Percentiles rank a stretch among this genome's conserved stretches.
Evolutionary conservation across 1,284 basidiomycete genomes (phyloP).

Genomic region (Naganishia sp.): DNA sequence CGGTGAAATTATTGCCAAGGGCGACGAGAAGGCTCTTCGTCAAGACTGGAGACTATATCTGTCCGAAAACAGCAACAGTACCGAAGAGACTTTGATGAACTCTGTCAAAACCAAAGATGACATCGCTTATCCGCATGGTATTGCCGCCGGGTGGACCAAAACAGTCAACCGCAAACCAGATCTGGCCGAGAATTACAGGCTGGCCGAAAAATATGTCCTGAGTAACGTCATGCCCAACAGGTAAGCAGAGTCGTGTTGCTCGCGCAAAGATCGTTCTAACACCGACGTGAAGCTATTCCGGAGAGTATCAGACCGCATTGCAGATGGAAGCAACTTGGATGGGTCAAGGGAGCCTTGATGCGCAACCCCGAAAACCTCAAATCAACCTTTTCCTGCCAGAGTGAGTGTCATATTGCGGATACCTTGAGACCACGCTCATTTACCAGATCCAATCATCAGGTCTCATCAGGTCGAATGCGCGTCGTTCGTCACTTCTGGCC

Average conservation of each 20-base stretch:
- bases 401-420: background rate
- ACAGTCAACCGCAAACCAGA: background rate
- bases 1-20: slow-evolving; percentile 14
- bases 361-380: background rate
- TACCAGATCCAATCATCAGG: background rate
- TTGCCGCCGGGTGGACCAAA: slow-evolving; percentile 11
- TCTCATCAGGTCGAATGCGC: slow-evolving; percentile 22
- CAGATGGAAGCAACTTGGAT: slow-evolving; percentile 25
- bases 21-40: background rate
- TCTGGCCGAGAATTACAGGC: background rate
- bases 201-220: slow-evolving; percentile 18
- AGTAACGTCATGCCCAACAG: slow-evolving; percentile 25
- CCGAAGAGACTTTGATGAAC: background rate
- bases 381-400: slow-evolving; percentile 19
- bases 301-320: slow-evolving; percentile 16
- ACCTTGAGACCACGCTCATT: too few species aligned
- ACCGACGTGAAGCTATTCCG: background rate
- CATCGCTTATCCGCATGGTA: slow-evolving; percentile 11
- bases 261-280: background rate
- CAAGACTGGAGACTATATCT: slow-evolving; percentile 3
- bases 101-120: slow-evolving; percentile 21
- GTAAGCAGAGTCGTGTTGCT: background rate
- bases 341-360: slow-evolving; percentile 1
- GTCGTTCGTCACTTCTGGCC: background rate
- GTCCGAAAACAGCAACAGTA: background rate